Base-by-base conservation (phyloP, 2,329 filamentous ascomycete genomes). In the Penicillium olsonii region DNA sequence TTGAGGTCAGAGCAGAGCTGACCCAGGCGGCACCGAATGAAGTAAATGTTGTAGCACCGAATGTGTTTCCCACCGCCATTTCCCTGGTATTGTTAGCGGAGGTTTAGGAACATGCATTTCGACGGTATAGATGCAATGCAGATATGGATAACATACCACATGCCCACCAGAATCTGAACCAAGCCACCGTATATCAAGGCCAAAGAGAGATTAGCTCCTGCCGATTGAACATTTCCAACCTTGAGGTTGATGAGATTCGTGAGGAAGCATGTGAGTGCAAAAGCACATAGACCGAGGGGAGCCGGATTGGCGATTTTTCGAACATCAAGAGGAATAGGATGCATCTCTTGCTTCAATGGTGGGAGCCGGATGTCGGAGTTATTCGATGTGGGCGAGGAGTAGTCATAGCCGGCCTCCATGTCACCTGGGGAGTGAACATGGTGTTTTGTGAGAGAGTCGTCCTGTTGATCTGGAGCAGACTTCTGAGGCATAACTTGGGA, bases 1-100 rank as follows among this genome's bases (percentile, higher is more conserved):
- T 45, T 5, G 56, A 57, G 2, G 59, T 50, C 11, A 57, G 15
- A 8, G 51, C 51, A 20, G 50, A 56, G 2, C 54, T 52, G 4
- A 61, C 55, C 58, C 58, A 61, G 29, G 55, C 59, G 17, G 54
- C 56, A 12, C 56, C 58, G 29, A 53, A 61, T 0, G 58, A 61
- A 14, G 47, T 54, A 29, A 60, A 60, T 1, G 57, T 52, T 6
- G 57, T 60, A 5, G 57, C 57, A n/a, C 54, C 50, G 12, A 60
- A 60, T 7, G 57, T 59, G 27, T 60, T 60, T 15, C 57, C 57
- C 9, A 54, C 31, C 0, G 52, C 52, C 50, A 60, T 55, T 52
- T 60, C 57, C 57, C 57, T 60, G 19, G 1, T 11, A 26, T 26
- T 5, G 14, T 46, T 27, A 39, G 33, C 6, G 7, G 5, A 18